phyloP scores from a whole-genome alignment of 2,329 filamentous ascomycete genomes.

The Alternaria sp. region DNA sequence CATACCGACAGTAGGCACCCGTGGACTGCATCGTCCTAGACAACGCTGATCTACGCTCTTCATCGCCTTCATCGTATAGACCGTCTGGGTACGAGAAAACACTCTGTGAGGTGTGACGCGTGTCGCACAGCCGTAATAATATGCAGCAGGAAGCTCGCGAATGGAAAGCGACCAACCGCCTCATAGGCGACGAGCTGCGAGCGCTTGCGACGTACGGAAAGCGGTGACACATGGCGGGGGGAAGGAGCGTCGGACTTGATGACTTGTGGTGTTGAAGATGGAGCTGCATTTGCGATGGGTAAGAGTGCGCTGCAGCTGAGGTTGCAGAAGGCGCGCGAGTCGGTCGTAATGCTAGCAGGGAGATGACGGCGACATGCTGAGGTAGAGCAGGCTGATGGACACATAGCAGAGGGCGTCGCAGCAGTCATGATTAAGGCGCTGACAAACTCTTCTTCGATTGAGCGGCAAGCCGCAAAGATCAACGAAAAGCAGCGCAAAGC shows the following conservation, averaged over 20 bases:
- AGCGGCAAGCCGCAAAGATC: constrained; percentile 33
- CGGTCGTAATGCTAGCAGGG: neutral
- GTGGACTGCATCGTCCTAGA: neutral
- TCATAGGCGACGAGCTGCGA: neutral
- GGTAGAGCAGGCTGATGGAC: neutral
- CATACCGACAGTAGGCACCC: neutral
- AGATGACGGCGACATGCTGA: neutral
- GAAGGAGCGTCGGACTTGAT: neutral
- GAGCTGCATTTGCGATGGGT: neutral
- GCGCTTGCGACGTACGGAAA: neutral
- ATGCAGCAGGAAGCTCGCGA: neutral
- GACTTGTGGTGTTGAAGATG: neutral
- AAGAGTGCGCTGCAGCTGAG: neutral
- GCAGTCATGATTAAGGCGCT: neutral
- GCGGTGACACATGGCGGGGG: neutral
- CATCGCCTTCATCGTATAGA: neutral
- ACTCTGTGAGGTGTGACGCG: neutral
- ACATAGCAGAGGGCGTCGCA: neutral
- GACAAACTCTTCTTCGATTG: constrained; percentile 36
- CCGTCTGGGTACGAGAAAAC: neutral
- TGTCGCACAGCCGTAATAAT: neutral
- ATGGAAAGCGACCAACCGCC: neutral
- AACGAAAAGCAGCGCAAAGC: constrained; percentile 37
- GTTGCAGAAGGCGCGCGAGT: neutral
- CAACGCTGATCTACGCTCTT: neutral